phyloP scores from a whole-genome alignment of 31 red algal species.

The Asparagopsis taxiformis region DNA sequence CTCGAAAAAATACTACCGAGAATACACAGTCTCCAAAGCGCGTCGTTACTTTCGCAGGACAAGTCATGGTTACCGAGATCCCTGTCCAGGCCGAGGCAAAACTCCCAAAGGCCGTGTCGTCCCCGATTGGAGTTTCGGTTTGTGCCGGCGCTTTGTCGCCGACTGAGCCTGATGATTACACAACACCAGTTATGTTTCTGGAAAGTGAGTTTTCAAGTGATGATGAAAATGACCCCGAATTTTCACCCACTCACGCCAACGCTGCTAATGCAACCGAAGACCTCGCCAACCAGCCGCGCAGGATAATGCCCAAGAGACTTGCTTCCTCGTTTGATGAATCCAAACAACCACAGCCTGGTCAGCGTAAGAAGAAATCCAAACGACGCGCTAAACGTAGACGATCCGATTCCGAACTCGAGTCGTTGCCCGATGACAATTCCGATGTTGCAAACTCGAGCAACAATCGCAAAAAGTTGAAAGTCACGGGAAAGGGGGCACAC shows the following conservation, averaged over 20 bases:
- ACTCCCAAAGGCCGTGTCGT: constrained; percentile 26
- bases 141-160: not conserved
- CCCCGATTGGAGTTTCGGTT: constrained; percentile 7
- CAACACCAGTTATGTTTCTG: not conserved
- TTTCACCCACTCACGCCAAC: constrained; percentile 1
- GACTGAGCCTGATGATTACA: not conserved
- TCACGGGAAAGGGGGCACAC: not conserved
- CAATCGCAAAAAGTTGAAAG: not conserved
- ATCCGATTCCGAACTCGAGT: not conserved
- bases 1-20: not conserved
- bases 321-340: not conserved
- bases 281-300: not conserved
- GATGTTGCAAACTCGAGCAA: not conserved
- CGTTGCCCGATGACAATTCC: not conserved
- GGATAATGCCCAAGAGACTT: constrained; percentile 8
- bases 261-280: not conserved
- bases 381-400: not conserved
- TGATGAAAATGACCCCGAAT: constrained; percentile 41
- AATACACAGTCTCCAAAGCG: not conserved
- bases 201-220: not conserved
- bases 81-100: constrained; percentile 3
- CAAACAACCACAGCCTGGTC: not conserved
- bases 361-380: not conserved
- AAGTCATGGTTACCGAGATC: constrained; percentile 43
- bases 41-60: constrained; percentile 19